Percentiles rank a stretch among this genome's conserved stretches.
Conservation (phyloP, 805 yeast species). For the Myxozyma udenii region DNA sequence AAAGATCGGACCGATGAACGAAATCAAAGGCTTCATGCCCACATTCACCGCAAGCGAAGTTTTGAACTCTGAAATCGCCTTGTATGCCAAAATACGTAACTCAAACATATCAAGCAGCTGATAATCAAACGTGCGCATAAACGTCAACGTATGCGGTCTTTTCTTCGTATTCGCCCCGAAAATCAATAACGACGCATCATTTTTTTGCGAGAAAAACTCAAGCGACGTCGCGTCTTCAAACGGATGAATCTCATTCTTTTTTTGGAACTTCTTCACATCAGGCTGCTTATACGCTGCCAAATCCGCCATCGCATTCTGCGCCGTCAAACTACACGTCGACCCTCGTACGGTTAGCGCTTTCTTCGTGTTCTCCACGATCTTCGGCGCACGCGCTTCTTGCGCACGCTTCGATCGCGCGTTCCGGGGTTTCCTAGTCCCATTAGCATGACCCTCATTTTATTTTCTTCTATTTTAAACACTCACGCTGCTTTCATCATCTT, state of each 20-base stretch:
- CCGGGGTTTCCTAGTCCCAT: conserved; percentile 62
- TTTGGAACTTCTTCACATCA: conserved; percentile 75
- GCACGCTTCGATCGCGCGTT: conserved; percentile 96
- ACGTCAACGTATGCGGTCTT: conserved; percentile 87
- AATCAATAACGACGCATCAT: conserved; percentile 82
- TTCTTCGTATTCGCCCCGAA: conserved; percentile 79
- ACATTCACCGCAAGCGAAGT: conserved; percentile 59
- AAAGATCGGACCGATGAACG: conserved; percentile 87
- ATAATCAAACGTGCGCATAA: conserved; percentile 84
- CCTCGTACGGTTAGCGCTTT: conserved; percentile 92
- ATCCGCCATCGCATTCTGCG: conserved; percentile 88
- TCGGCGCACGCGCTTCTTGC: conserved; percentile 80
- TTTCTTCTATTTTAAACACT: neutral
- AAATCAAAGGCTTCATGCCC: conserved; percentile 91
- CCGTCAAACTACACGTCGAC: conserved; percentile 65
- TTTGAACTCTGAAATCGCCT: conserved; percentile 73
- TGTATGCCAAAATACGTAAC: conserved; percentile 64
- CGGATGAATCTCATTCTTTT: conserved; percentile 86
- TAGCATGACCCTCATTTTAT: neutral
- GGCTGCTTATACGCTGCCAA: conserved; percentile 69
- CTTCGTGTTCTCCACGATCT: conserved; percentile 83
- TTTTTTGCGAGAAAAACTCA: conserved; percentile 93
- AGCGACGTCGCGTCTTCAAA: conserved; percentile 83
- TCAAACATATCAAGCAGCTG: conserved; percentile 94
- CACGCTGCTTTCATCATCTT: conserved; percentile 26